A percentile compares a stretch with the other conserved stretches of the same genome.
Evolutionary conservation across 305 asterid genomes (phyloP).

Genomic region (Solanum chacoense): DNA sequence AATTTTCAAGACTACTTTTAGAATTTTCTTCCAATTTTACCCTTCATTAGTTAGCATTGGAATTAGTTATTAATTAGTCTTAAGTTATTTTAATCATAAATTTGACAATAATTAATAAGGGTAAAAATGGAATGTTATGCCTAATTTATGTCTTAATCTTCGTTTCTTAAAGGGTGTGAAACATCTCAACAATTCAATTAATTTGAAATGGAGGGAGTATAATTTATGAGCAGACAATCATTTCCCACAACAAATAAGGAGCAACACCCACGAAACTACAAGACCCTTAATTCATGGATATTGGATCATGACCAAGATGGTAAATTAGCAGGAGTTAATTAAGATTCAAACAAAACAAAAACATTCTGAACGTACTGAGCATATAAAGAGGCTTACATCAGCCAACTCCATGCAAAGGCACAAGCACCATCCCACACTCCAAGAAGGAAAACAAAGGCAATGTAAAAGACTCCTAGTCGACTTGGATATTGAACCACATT

Average conservation of each 20-base stretch:
- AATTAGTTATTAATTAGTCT: too few relatives aligned
- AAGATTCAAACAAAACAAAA: neutral
- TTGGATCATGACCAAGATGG: neutral
- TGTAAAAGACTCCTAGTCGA: neutral
- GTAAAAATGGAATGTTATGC: too few relatives aligned
- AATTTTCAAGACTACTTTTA: too few relatives aligned
- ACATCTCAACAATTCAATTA: too few relatives aligned
- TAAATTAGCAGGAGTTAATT: neutral
- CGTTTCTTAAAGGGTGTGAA: too few relatives aligned
- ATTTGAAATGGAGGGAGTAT: too few relatives aligned
- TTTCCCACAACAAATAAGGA: neutral
- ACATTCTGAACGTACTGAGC: neutral
- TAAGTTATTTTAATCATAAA: too few relatives aligned
- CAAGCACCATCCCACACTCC: neutral
- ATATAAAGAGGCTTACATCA: neutral
- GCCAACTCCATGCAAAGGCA: neutral
- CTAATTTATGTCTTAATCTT: too few relatives aligned
- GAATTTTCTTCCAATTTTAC: too few relatives aligned
- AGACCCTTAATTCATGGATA: neutral
- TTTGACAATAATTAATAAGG: too few relatives aligned
- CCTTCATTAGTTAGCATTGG: too few relatives aligned
- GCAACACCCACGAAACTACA: neutral
- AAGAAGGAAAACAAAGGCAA: neutral
- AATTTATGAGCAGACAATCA: neutral
- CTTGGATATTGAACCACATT: neutral